Percentiles rank a stretch among this genome's conserved stretches.
Conservation (phyloP, 176 grass and related monocot species). For the Bothriochloa decipiens region DNA sequence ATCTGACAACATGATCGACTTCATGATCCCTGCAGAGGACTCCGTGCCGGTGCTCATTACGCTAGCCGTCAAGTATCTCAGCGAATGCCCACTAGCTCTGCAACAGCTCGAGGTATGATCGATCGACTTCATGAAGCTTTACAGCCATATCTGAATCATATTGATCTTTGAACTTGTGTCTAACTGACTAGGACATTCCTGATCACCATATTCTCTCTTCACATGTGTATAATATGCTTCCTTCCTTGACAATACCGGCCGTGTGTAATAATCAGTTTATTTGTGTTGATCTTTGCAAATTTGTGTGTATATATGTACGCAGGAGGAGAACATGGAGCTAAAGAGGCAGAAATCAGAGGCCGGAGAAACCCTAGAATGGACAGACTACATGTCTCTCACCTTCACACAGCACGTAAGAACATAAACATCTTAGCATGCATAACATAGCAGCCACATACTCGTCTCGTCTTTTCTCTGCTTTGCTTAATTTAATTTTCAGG, state of each 20-base stretch:
- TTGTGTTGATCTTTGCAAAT: neutral
- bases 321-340: constrained; percentile 83
- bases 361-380: constrained; percentile 61
- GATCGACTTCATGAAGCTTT: neutral
- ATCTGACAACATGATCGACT: constrained; percentile 98
- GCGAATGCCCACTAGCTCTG: constrained; percentile 76
- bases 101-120: constrained; percentile 67
- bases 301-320: neutral
- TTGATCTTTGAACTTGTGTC: neutral
- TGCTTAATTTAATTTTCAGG: too few species aligned
- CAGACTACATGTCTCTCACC: constrained; percentile 77
- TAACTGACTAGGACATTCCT: neutral
- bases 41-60: constrained; percentile 91
- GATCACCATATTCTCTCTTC: neutral
- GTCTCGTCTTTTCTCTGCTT: too few species aligned
- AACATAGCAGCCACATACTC: too few species aligned
- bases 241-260: neutral
- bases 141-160: neutral
- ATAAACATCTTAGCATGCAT: too few species aligned
- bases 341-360: constrained; percentile 46
- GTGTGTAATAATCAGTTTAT: neutral
- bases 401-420: constrained; percentile 73
- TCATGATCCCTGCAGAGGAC: constrained; percentile 98
- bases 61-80: constrained; percentile 88
- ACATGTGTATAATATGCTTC: neutral